Conservation (phyloP, 805 yeast species). For the Pichia membranifaciens region DNA sequence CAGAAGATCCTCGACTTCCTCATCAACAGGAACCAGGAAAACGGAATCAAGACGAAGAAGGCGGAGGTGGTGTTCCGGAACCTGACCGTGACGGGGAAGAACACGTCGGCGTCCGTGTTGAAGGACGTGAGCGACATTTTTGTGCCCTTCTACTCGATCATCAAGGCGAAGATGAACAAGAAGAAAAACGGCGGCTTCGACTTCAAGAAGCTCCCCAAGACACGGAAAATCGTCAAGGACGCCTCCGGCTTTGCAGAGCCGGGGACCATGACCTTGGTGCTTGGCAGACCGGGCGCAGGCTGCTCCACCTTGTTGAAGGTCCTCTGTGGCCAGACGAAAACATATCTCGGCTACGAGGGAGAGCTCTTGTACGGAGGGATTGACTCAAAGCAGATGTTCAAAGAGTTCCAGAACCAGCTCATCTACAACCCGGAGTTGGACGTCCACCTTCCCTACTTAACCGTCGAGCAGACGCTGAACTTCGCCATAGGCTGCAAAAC, state of each 20-base stretch:
- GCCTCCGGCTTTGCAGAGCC: conserved; percentile 31
- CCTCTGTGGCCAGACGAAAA: conserved; percentile 38
- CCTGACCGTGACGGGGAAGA: conserved; percentile 41
- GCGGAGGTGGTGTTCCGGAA: conserved; percentile 39
- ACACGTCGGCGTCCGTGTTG: conserved; percentile 39
- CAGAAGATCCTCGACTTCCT: conserved; percentile 32
- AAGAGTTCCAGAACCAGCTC: conserved; percentile 38
- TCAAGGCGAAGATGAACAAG: conserved; percentile 17
- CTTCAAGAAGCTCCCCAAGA: conserved; percentile 14
- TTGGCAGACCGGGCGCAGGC: conserved; percentile 61
- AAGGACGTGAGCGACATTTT: conserved; percentile 43
- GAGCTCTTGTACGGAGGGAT: conserved; percentile 44
- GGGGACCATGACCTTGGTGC: conserved; percentile 49
- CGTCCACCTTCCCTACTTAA: conserved; percentile 47
- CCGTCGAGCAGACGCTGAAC: conserved; percentile 49
- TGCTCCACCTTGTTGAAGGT: conserved; percentile 50
- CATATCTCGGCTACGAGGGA: conserved; percentile 35
- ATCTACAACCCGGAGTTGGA: conserved; percentile 53
- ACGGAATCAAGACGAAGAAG: conserved; percentile 38
- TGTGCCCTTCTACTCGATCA: conserved; percentile 25
- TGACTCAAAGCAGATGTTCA: conserved; percentile 41
- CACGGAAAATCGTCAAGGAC: conserved; percentile 19
- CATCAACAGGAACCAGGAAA: conserved; percentile 36
- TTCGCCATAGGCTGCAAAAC: conserved; percentile 53
- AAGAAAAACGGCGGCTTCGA: conserved; percentile 20